These are phyloP conservation scores for Fusarium duplospermum DNA, from an alignment of 2,329 filamentous ascomycete genomes.

Conservation along the genomic window DNA sequence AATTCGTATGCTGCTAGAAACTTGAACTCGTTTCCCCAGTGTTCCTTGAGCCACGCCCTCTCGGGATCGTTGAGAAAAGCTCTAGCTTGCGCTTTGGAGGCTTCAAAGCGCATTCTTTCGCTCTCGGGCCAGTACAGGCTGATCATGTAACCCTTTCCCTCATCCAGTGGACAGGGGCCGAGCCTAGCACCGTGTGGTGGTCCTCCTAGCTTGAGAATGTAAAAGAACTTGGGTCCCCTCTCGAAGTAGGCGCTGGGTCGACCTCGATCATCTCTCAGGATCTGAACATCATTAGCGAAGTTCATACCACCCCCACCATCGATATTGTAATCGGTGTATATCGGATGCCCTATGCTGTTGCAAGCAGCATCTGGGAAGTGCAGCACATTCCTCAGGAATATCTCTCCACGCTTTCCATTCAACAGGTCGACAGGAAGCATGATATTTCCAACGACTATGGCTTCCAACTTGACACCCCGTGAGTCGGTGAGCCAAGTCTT, in stretches of 20 bases:
- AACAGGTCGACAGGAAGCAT: background rate
- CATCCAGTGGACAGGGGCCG: background rate
- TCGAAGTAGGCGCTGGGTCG: background rate
- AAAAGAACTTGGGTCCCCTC: conserved; percentile 2
- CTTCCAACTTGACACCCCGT: background rate
- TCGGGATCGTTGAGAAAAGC: background rate
- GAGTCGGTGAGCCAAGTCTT: background rate
- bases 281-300: background rate
- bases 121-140: background rate
- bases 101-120: background rate
- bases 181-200: conserved; percentile 3
- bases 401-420: background rate
- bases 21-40: background rate
- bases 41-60: background rate
- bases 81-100: background rate
- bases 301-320: background rate
- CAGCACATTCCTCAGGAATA: background rate
- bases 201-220: background rate
- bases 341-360: background rate
- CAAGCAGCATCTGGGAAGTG: background rate
- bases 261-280: background rate
- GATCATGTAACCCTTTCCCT: background rate
- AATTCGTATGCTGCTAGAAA: background rate
- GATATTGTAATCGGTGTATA: background rate
- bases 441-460: background rate